These are phyloP conservation scores for Aspergillus caelatus DNA, from an alignment of 2,329 filamentous ascomycete genomes.

Conservation along the genomic window DNA sequence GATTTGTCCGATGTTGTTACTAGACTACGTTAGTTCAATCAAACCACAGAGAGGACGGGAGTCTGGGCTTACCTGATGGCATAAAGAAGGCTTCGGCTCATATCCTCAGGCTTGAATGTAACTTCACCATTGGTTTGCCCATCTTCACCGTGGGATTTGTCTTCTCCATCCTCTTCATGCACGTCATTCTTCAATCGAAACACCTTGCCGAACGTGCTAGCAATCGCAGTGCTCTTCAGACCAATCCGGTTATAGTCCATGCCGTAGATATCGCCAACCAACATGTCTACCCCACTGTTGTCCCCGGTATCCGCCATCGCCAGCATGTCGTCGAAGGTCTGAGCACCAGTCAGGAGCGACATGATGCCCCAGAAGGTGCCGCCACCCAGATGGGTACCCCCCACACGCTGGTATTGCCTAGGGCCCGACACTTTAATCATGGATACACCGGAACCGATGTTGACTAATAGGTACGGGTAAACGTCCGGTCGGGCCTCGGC, in stretches of 20 bases:
- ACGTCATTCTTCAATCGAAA: slow-evolving; percentile 88
- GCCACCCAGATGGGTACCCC: slow-evolving; percentile 90
- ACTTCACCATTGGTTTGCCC: slow-evolving; percentile 39
- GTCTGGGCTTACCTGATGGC: slow-evolving; percentile 67
- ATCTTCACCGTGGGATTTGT: slow-evolving; percentile 56
- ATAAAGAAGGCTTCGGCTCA: slow-evolving; percentile 88
- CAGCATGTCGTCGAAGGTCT: slow-evolving; percentile 97
- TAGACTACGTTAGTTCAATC: slow-evolving; percentile 42
- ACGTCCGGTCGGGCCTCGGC: slow-evolving; percentile 75
- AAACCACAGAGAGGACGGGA: slow-evolving; percentile 8
- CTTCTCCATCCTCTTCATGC: slow-evolving; percentile 72
- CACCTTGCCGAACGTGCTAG: slow-evolving; percentile 94
- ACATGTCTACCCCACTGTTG: slow-evolving; percentile 90
- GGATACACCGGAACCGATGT: slow-evolving; percentile 94
- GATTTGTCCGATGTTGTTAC: slow-evolving; percentile 98
- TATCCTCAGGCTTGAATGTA: slow-evolving; percentile 77
- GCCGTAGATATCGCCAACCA: slow-evolving; percentile 97
- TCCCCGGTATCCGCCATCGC: slow-evolving; percentile 87
- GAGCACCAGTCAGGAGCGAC: slow-evolving; percentile 86
- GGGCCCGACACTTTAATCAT: slow-evolving; percentile 97
- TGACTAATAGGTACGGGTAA: slow-evolving; percentile 96
- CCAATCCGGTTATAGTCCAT: slow-evolving; percentile 96
- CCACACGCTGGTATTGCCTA: slow-evolving; percentile 83
- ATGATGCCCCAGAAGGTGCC: slow-evolving; percentile 97
- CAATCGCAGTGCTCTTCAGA: slow-evolving; percentile 92